Evolutionary conservation across 2,329 filamentous ascomycete genomes (phyloP), one percentile per base, ranked within the genome.

Genomic region (Colletotrichum acutatum): DNA sequence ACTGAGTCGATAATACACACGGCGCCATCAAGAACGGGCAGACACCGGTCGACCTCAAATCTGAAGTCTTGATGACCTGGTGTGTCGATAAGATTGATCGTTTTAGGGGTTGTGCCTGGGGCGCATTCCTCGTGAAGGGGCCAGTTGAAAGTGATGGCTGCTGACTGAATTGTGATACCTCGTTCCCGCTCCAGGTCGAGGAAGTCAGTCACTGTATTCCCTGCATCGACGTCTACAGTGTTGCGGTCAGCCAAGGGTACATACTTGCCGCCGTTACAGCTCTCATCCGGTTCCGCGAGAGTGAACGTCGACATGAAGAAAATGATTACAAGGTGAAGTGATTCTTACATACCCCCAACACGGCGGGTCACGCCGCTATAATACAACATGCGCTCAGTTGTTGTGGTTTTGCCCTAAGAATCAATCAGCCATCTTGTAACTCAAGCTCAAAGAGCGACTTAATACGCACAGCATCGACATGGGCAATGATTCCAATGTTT

Each of bases 401-500:
- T 99, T 0, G 97, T 98, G 1, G 97, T 99, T 87, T 99, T 99
- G 9, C 97, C 97, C 89, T 90, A 66, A 9, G 22, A 14, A 3
- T 19, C 16, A 9, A 32, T 73, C 56, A 32, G 72, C 79, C 19
- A 79, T 76, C 42, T 32, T 26, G 46, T 28, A 7, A 54, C 7
- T 7, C n/a, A 53, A 24, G 11, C 52, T n/a, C 22, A 11, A 32
- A 22, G 11, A 2, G 32, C 58, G 32, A 66, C n/a, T 32, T 32
- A 19, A 4, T 14, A 81, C 87, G 68, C 82, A 91, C 89, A 69
- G 97, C 97, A 91, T 98, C 97, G 76, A 99, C 98, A 82, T 99
- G 97, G 72, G 97, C 97, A 82, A 99, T 98, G 77, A 99, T 98
- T 74, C 97, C 97, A 80, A 99, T 98, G 80, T 99, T 99, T 77